Percentiles rank a stretch among this genome's conserved stretches.
Conservation (phyloP, 768 basidiomycete genomes). For the Tylopilus sp. region DNA sequence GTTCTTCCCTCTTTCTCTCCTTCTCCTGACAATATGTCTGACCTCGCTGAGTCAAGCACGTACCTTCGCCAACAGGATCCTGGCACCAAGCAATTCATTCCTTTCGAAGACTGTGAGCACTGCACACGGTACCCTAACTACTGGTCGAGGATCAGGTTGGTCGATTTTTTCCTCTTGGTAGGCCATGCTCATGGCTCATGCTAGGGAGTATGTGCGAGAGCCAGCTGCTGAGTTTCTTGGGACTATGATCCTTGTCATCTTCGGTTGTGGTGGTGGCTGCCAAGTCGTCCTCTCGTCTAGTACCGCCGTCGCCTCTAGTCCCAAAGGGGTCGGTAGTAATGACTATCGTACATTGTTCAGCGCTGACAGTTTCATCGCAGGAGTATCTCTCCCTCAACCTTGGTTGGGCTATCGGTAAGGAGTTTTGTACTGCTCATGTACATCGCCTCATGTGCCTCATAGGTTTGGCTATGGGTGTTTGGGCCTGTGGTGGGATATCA, state of each 20-base stretch:
- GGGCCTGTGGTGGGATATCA: slow-evolving; percentile 63
- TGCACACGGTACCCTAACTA: slow-evolving; percentile 44
- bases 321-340: slow-evolving; percentile 50
- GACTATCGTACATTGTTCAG: not conserved
- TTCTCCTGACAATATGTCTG: slow-evolving; percentile 19
- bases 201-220: slow-evolving; percentile 49
- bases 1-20: not conserved
- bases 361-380: slow-evolving; percentile 14
- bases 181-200: slow-evolving; percentile 2
- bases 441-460: not conserved
- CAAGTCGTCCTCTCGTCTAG: slow-evolving; percentile 52
- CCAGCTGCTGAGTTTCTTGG: slow-evolving; percentile 65
- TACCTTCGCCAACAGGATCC: slow-evolving; percentile 8
- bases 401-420: slow-evolving; percentile 33
- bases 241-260: slow-evolving; percentile 53
- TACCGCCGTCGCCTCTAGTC: slow-evolving; percentile 41
- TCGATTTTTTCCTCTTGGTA: not conserved
- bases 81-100: slow-evolving; percentile 3
- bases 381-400: slow-evolving; percentile 23
- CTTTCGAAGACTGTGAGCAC: slow-evolving; percentile 31
- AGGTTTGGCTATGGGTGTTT: slow-evolving; percentile 64
- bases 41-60: slow-evolving; percentile 12
- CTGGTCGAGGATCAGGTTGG: slow-evolving; percentile 56
- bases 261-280: slow-evolving; percentile 56
- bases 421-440: not conserved